phyloP scores from a whole-genome alignment of 177 flowering plant species.

The Vitis hybrid region DNA sequence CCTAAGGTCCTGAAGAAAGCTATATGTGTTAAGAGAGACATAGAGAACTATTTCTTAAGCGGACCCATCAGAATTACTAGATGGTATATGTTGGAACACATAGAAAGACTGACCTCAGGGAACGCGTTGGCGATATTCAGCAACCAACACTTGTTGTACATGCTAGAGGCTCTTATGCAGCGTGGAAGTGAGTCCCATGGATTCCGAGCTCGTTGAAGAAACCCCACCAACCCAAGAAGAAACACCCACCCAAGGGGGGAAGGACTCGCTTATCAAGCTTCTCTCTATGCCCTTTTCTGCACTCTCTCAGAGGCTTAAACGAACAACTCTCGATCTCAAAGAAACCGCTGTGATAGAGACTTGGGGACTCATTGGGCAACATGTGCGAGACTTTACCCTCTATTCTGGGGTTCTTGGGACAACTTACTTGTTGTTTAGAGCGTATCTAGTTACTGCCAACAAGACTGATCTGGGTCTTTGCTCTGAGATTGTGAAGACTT shows the following conservation, averaged over 20 bases:
- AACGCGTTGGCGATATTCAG: too few relatives aligned
- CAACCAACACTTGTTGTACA: too few relatives aligned
- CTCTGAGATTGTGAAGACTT: conserved; percentile 48
- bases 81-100: too few relatives aligned
- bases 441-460: conserved; percentile 30
- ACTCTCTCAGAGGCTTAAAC: conserved; percentile 46
- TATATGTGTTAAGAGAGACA: too few relatives aligned
- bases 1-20: too few relatives aligned
- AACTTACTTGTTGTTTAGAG: conserved; percentile 52
- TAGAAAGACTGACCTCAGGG: too few relatives aligned
- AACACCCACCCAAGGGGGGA: neutral
- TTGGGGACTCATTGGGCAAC: conserved; percentile 43
- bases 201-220: conserved; percentile 19
- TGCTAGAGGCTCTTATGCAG: too few relatives aligned
- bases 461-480: conserved; percentile 18
- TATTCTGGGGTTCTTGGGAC: conserved; percentile 58
- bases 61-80: too few relatives aligned
- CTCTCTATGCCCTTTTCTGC: conserved; percentile 50
- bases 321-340: conserved; percentile 59
- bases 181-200: too few relatives aligned
- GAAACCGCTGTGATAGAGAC: conserved; percentile 64
- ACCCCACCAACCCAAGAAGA: conserved; percentile 1
- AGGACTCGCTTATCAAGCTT: conserved; percentile 40
- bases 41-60: too few relatives aligned
- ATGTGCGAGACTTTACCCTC: conserved; percentile 51